Evolutionary conservation across 495 filamentous ascomycete species (phyloP).

Genomic region (Aeminium ludgeri): DNA sequence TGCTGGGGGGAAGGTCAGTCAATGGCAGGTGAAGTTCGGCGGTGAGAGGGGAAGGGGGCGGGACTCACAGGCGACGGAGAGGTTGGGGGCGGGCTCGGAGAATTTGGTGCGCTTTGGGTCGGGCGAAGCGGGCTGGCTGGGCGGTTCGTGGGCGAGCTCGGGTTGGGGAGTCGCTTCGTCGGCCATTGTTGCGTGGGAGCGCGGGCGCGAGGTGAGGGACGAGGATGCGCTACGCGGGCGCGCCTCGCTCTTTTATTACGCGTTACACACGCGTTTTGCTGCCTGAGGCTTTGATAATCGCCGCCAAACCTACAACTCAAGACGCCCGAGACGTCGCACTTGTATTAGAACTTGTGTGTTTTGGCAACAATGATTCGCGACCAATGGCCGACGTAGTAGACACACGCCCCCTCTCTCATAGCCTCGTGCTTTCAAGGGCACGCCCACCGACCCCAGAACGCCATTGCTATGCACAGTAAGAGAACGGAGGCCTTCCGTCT

Average conservation of each 20-base stretch:
- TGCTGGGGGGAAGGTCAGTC: conserved; percentile 12
- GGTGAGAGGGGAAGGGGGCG: conserved; percentile 1
- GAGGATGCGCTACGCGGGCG: no score
- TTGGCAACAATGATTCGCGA: no score
- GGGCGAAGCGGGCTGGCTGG: conserved; percentile 43
- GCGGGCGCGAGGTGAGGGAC: background rate
- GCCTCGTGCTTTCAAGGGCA: no score
- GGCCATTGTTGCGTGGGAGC: conserved; percentile 1
- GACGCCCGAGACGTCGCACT: no score
- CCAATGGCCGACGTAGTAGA: no score
- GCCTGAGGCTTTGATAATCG: no score
- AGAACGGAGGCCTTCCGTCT: background rate
- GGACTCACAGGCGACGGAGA: conserved; percentile 15
- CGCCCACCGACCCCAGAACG: background rate
- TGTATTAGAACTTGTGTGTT: no score
- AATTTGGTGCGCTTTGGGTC: conserved; percentile 48
- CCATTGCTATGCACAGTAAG: background rate
- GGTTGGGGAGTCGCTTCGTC: conserved; percentile 9
- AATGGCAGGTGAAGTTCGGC: no score
- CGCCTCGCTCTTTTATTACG: no score
- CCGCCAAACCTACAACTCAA: no score
- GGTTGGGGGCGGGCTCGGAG: conserved; percentile 17
- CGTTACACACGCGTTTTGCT: no score
- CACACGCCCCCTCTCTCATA: no score
- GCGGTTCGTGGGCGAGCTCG: conserved; percentile 34